phyloP scores from a whole-genome alignment of 1,284 basidiomycete species.

The Gastroboletus turbinatus region DNA sequence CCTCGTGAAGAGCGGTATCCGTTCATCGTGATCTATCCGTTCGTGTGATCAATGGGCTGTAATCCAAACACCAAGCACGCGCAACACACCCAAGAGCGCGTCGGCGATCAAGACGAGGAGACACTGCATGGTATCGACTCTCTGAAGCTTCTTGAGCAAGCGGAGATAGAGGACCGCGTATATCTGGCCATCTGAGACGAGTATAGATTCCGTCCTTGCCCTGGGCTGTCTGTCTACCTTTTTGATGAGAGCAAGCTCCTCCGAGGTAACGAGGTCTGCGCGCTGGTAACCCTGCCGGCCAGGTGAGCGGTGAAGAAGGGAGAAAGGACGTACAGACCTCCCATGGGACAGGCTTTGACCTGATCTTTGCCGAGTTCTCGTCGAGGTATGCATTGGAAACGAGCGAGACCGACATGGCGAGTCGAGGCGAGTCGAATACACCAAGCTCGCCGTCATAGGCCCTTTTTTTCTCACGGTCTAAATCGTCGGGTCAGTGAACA shows the following conservation, averaged over 20 bases:
- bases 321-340: slow-evolving; percentile 58
- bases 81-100: slow-evolving; percentile 71
- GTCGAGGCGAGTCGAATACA: slow-evolving; percentile 2
- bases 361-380: slow-evolving; percentile 84
- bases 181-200: slow-evolving; percentile 75
- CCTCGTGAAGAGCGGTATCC: slow-evolving; percentile 70
- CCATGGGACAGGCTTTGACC: slow-evolving; percentile 92
- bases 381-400: slow-evolving; percentile 89
- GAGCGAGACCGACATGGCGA: slow-evolving; percentile 73
- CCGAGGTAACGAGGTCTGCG: slow-evolving; percentile 84
- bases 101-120: slow-evolving; percentile 91
- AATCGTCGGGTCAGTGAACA: not conserved
- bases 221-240: slow-evolving; percentile 82
- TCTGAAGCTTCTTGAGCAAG: slow-evolving; percentile 88
- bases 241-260: slow-evolving; percentile 91
- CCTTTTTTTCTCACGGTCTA: slow-evolving; percentile 13
- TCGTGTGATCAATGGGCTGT: not conserved
- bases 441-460: not conserved
- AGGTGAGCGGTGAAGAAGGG: slow-evolving; percentile 14
- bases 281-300: slow-evolving; percentile 84
- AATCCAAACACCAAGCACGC: not conserved
- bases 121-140: slow-evolving; percentile 93
- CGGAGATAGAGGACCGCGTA: slow-evolving; percentile 91
- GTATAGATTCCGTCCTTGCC: slow-evolving; percentile 69
- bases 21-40: slow-evolving; percentile 69